phyloP scores from a whole-genome alignment of 1,284 basidiomycete species.

The Moesziomyces globuligerus region DNA sequence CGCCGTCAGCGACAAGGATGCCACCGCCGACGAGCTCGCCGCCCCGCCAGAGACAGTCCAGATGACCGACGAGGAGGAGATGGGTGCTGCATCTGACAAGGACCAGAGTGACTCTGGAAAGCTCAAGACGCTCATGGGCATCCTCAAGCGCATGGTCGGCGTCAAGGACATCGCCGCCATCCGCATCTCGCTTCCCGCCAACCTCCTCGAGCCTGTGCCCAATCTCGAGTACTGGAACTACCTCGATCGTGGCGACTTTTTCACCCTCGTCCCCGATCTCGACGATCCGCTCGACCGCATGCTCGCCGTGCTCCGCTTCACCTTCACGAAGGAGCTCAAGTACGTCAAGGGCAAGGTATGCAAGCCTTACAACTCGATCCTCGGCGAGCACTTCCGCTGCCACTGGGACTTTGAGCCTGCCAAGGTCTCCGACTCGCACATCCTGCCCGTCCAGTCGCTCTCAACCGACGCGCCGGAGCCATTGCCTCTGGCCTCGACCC shows the following conservation, averaged over 20 bases:
- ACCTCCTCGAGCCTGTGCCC: constrained; percentile 63
- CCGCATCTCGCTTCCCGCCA: constrained; percentile 64
- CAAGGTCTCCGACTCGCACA: constrained; percentile 39
- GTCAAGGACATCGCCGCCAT: constrained; percentile 66
- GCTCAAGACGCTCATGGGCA: constrained; percentile 61
- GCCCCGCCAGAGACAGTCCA: constrained; percentile 54
- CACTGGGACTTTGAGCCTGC: constrained; percentile 62
- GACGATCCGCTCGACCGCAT: constrained; percentile 90
- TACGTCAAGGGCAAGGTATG: constrained; percentile 85
- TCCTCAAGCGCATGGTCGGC: constrained; percentile 64
- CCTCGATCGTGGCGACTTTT: constrained; percentile 89
- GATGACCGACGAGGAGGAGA: constrained; percentile 60
- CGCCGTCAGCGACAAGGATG: constrained; percentile 38
- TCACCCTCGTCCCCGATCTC: constrained; percentile 84
- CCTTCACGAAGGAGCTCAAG: constrained; percentile 91
- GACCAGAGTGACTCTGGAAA: constrained; percentile 62
- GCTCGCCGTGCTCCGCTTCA: constrained; percentile 86
- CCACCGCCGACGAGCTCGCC: constrained; percentile 51
- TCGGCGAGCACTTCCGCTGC: constrained; percentile 64
- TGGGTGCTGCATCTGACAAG: constrained; percentile 54
- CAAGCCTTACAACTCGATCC: constrained; percentile 79
- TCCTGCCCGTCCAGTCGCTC: constrained; percentile 44
- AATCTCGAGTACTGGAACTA: constrained; percentile 74
- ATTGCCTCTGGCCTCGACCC: constrained; percentile 21
- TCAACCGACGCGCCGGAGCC: constrained; percentile 32